Conservation (phyloP, 2,329 filamentous ascomycete species). For the Moelleriella libera region DNA sequence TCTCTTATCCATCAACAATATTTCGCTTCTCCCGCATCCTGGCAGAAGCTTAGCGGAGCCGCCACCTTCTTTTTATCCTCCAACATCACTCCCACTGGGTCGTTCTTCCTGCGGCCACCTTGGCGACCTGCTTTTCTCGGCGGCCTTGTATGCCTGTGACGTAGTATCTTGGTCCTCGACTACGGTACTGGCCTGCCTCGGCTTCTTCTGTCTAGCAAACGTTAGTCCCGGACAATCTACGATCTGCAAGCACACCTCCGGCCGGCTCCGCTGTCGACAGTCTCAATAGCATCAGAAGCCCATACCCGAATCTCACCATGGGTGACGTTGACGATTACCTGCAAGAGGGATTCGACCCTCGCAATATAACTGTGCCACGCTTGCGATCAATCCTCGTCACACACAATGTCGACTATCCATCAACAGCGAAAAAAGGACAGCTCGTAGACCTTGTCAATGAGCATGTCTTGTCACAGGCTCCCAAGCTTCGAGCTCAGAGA, state of each 20-base stretch:
- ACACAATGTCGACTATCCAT: constrained; percentile 74
- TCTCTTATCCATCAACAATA: constrained; percentile 5
- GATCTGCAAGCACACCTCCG: too few species aligned
- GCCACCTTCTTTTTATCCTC: neutral
- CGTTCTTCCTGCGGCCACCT: constrained; percentile 3
- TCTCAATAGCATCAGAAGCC: neutral
- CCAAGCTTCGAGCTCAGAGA: constrained; percentile 60
- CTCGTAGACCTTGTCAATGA: constrained; percentile 74
- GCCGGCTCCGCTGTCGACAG: neutral
- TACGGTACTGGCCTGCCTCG: too few species aligned
- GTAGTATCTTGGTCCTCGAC: too few species aligned
- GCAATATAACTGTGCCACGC: constrained; percentile 70
- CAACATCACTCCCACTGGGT: neutral
- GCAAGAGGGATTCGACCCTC: constrained; percentile 72
- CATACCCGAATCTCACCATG: constrained; percentile 23
- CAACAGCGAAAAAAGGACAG: constrained; percentile 82
- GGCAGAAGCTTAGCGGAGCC: neutral
- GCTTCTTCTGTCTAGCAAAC: too few species aligned
- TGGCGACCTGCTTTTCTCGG: constrained; percentile 1
- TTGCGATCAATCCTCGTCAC: constrained; percentile 83
- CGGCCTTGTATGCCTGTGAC: neutral
- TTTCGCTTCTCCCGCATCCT: neutral
- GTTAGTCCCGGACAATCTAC: too few species aligned
- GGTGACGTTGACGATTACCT: constrained; percentile 70
- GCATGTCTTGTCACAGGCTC: constrained; percentile 63